Conservation (phyloP, 2,329 filamentous ascomycete species). For the Aspergillus luchuensis region DNA sequence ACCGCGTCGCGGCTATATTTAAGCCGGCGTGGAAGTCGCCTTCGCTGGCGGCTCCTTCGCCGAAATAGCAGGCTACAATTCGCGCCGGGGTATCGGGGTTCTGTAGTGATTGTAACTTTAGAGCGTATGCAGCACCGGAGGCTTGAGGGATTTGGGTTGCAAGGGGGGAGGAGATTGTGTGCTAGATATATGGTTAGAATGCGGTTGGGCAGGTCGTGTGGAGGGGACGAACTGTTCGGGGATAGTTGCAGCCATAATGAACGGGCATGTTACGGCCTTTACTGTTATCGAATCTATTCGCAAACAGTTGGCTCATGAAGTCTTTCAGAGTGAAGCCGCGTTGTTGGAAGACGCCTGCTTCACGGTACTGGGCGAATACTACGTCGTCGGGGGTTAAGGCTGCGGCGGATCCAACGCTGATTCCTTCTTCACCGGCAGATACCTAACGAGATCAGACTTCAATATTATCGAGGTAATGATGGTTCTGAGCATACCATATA, state of each 20-base stretch:
- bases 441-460: constrained; percentile 44
- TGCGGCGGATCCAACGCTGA: constrained; percentile 84
- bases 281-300: constrained; percentile 78
- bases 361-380: constrained; percentile 91
- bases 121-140: constrained; percentile 79
- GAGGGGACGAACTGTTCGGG: constrained; percentile 70
- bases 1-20: constrained; percentile 85
- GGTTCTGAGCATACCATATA: constrained; percentile 73
- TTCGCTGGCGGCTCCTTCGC: constrained; percentile 85
- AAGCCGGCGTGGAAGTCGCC: constrained; percentile 90
- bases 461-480: constrained; percentile 10
- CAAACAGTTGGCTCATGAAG: constrained; percentile 95
- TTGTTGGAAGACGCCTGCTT: constrained; percentile 87
- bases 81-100: constrained; percentile 68
- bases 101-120: constrained; percentile 76
- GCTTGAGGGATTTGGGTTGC: constrained; percentile 90
- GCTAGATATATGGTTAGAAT: constrained; percentile 62
- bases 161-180: constrained; percentile 82
- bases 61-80: constrained; percentile 82
- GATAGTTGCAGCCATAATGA: constrained; percentile 82
- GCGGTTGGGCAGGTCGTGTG: neutral
- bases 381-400: constrained; percentile 83
- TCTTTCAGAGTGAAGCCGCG: constrained; percentile 82
- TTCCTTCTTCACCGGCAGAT: constrained; percentile 90
- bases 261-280: constrained; percentile 94